These are phyloP conservation scores for Paecilomyces niveus DNA, from an alignment of 2,329 filamentous ascomycete species.

Conservation along the genomic window DNA sequence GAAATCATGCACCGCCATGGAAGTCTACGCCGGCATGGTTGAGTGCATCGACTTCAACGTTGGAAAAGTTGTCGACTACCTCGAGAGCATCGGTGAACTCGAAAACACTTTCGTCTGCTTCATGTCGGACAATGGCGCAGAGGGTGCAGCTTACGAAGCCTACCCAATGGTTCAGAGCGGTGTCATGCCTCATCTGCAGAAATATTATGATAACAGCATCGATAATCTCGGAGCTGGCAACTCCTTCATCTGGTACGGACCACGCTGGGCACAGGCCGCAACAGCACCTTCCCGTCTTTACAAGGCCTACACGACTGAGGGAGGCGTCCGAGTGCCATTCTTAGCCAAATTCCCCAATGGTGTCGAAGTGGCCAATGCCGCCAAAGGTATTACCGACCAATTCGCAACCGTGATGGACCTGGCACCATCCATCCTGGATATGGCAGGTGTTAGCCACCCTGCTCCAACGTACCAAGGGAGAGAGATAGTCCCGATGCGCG, in stretches of 20 bases:
- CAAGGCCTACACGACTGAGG: constrained; percentile 44
- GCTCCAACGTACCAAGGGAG: constrained; percentile 46
- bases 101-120: constrained; percentile 60
- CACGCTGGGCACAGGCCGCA: constrained; percentile 49
- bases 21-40: constrained; percentile 58
- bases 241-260: constrained; percentile 56
- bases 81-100: constrained; percentile 49
- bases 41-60: constrained; percentile 56
- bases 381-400: constrained; percentile 39
- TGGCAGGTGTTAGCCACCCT: constrained; percentile 43
- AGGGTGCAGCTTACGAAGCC: constrained; percentile 53
- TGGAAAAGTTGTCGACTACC: constrained; percentile 51
- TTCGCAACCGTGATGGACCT: constrained; percentile 51
- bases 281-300: constrained; percentile 45
- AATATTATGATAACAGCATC: constrained; percentile 52
- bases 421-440: constrained; percentile 38
- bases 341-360: constrained; percentile 38
- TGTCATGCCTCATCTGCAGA: constrained; percentile 48
- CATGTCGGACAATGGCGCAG: constrained; percentile 58
- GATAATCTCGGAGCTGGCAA: constrained; percentile 53
- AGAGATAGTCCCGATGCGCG: constrained; percentile 46
- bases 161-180: constrained; percentile 50
- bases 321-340: constrained; percentile 49
- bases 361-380: constrained; percentile 14
- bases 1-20: constrained; percentile 47